Base-by-base conservation (phyloP, 345 rosid genomes). In the Citrus glauca region DNA sequence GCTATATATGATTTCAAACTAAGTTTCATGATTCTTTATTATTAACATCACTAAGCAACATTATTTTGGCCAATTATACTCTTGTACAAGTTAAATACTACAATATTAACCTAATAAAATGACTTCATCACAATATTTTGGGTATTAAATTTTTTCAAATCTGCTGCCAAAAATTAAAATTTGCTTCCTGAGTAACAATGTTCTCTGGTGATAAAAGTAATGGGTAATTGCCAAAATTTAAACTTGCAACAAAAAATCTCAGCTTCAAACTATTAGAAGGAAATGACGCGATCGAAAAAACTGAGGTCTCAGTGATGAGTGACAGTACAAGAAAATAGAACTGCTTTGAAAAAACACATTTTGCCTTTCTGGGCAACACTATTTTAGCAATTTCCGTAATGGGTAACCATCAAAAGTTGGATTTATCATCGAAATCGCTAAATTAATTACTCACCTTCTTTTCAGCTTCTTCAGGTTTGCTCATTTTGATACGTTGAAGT, bases 401-500 rank as follows among this genome's bases (percentile, higher is more conserved):
- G 70, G 55, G 37, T 28, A 74, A 59, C 17, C 1, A 14, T 40
- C 14, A 22, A 77, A 85, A 82, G 75, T 67, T n/a, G 76, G 80
- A 67, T 24, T 77, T n/a, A 70, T 57, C 69, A 25, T 35, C 57
- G 74, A 73, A 60, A 56, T n/a, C 17, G 50, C 13, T 45, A 11
- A 45, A 45, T 45, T 45, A 42, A 42, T 42, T n/a, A 5, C 13
- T 32, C 77, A 81, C 89, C 89, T 84, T 84, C 82, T 80, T 86
- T 70, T 86, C 88, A 40, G 65, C 9, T 32, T 90, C 93, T 30
- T 90, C 92, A 22, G 89, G 56, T 86, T 89, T 90, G 81, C 74
- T 85, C 89, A 89, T 89, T 76, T 87, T 88, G 67, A 78, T 80
- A 69, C 82, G 82, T 74, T 77, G 84, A 7, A 88, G 79, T 74